A percentile compares a stretch with the other conserved stretches of the same genome.
phyloP scores from a whole-genome alignment of 2,329 filamentous ascomycete genomes.

The Claviceps cyperi region DNA sequence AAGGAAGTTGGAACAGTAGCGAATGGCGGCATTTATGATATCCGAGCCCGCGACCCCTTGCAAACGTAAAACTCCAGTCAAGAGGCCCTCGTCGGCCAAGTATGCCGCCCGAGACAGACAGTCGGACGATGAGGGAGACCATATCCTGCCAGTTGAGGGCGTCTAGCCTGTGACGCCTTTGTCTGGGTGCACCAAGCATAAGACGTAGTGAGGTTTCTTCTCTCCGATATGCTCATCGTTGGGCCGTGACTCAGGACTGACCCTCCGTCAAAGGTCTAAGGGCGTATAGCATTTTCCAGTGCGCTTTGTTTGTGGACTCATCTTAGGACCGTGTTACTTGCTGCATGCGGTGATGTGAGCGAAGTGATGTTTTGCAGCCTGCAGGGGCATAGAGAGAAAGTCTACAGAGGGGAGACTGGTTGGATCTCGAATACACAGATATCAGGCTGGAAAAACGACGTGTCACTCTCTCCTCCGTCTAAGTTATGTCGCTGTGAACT shows the following conservation, averaged over 20 bases:
- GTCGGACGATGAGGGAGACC: constrained; percentile 10
- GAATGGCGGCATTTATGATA: constrained; percentile 3
- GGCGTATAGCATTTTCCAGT: no score
- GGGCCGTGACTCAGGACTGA: not conserved
- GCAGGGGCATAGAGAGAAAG: no score
- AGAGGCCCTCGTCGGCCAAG: constrained; percentile 10
- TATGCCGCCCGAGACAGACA: constrained; percentile 7
- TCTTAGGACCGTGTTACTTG: not conserved
- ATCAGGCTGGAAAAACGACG: no score
- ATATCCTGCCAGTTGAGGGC: not conserved
- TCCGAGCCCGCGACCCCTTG: constrained; percentile 9
- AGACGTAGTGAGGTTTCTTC: not conserved
- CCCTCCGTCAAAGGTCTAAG: not conserved
- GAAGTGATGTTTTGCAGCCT: no score
- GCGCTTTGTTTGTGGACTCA: not conserved
- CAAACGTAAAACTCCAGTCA: constrained; percentile 16
- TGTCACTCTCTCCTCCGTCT: no score
- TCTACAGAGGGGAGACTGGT: no score
- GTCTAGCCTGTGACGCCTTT: not conserved
- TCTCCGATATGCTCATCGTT: no score
- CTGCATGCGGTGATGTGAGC: not conserved
- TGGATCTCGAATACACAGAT: no score
- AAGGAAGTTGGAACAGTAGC: constrained; percentile 2
- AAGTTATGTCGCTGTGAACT: no score
- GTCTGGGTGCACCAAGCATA: constrained; percentile 12